Evolutionary conservation across 192 early-diverging fungal species (phyloP).

Genomic region (Kickxella alabastrina): DNA sequence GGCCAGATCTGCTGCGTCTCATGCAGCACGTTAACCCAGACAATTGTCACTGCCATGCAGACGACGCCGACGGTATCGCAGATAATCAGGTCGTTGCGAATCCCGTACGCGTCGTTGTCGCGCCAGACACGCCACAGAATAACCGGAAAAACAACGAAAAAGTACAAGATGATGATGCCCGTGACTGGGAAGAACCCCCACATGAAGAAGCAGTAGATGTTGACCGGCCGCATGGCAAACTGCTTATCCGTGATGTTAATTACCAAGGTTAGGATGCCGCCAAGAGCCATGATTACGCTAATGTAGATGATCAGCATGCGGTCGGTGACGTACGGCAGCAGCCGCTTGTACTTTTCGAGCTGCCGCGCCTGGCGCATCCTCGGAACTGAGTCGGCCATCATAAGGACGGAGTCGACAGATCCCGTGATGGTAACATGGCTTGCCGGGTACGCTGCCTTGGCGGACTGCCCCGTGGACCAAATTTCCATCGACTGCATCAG

Average conservation of each 20-base stretch:
- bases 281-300: neutral
- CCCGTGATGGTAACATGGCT: neutral
- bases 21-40: conserved; percentile 26
- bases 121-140: conserved; percentile 50
- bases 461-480: neutral
- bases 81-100: conserved; percentile 56
- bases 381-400: neutral
- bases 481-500: neutral
- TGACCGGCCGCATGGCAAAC: conserved; percentile 14
- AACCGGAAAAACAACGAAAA: conserved; percentile 49
- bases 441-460: neutral
- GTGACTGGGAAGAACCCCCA: conserved; percentile 26
- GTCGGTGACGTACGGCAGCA: conserved; percentile 24
- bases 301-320: conserved; percentile 22
- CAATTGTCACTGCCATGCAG: conserved; percentile 35
- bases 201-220: conserved; percentile 14
- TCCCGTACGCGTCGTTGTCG: conserved; percentile 55
- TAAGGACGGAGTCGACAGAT: neutral
- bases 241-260: conserved; percentile 32
- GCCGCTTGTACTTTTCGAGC: conserved; percentile 17
- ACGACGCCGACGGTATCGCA: conserved; percentile 44
- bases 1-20: conserved; percentile 27
- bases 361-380: conserved; percentile 7
- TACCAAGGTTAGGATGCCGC: conserved; percentile 6
- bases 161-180: conserved; percentile 29